Evolutionary conservation across 2,329 filamentous ascomycete species (phyloP).

Genomic region (Microcyclosporella mali): DNA sequence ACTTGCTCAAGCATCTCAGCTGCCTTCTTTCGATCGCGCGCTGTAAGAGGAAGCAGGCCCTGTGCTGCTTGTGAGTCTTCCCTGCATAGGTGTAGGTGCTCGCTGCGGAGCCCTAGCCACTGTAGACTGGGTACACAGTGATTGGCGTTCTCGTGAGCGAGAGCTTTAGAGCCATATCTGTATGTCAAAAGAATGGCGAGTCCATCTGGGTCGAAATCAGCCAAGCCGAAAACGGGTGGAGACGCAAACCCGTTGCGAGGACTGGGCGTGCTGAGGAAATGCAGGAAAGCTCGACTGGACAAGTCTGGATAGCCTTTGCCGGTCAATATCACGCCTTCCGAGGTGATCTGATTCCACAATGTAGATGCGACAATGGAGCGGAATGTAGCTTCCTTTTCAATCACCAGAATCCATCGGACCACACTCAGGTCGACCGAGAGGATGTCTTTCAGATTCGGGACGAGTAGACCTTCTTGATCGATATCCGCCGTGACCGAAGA

Average conservation of each 20-base stretch:
- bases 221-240: conserved; percentile 55
- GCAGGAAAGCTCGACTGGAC: conserved; percentile 60
- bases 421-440: conserved; percentile 44
- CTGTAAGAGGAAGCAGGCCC: conserved; percentile 47
- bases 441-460: conserved; percentile 52
- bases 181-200: conserved; percentile 69
- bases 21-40: conserved; percentile 55
- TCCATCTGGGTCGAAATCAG: conserved; percentile 74
- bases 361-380: conserved; percentile 55
- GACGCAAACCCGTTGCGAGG: conserved; percentile 39
- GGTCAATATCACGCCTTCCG: conserved; percentile 62
- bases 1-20: conserved; percentile 42
- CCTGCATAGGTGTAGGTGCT: conserved; percentile 23
- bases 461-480: conserved; percentile 51
- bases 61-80: conserved; percentile 29
- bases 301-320: conserved; percentile 80
- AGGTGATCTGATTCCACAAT: conserved; percentile 49
- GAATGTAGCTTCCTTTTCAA: conserved; percentile 83
- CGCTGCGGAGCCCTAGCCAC: conserved; percentile 59
- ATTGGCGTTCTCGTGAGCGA: conserved; percentile 53
- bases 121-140: conserved; percentile 47
- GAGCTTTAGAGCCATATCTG: conserved; percentile 58
- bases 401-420: conserved; percentile 61
- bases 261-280: conserved; percentile 43
- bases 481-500: conserved; percentile 36